A percentile compares a stretch with the other conserved stretches of the same genome.
Conservation (phyloP, 2,329 filamentous ascomycete genomes). For the Pestalotiopsis sp. region DNA sequence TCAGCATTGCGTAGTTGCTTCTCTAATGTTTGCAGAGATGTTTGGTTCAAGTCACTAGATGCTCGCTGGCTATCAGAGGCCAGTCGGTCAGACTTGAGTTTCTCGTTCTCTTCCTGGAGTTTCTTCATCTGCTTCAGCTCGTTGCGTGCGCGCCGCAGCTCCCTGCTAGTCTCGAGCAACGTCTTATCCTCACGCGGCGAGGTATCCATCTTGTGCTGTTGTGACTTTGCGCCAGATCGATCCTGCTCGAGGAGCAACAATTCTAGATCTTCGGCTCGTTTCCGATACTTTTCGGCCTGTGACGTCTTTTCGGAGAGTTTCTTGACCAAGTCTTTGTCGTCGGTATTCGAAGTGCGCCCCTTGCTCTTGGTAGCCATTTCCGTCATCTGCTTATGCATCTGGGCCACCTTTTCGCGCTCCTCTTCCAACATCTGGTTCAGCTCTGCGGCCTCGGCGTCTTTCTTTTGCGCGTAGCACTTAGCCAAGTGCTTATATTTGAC, state of each 20-base stretch:
- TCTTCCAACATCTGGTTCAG: slow-evolving; percentile 68
- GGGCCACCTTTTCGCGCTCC: slow-evolving; percentile 66
- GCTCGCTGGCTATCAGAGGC: slow-evolving; percentile 39
- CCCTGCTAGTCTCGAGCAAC: slow-evolving; percentile 54
- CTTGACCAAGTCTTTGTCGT: slow-evolving; percentile 51
- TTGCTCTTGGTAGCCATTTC: slow-evolving; percentile 55
- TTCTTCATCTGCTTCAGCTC: slow-evolving; percentile 56
- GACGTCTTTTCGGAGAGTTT: slow-evolving; percentile 62
- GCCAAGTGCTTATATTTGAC: slow-evolving; percentile 80
- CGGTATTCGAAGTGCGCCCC: slow-evolving; percentile 41
- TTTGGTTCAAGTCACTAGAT: slow-evolving; percentile 23
- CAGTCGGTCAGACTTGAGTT: slow-evolving; percentile 53
- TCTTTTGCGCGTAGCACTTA: slow-evolving; percentile 78
- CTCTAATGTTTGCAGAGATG: slow-evolving; percentile 40
- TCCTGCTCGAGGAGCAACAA: slow-evolving; percentile 47
- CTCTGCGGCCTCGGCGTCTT: slow-evolving; percentile 72
- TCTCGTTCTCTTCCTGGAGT: slow-evolving; percentile 56
- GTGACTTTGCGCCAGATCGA: slow-evolving; percentile 26
- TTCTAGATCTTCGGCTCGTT: slow-evolving; percentile 63
- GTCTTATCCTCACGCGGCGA: slow-evolving; percentile 56
- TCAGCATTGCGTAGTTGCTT: slow-evolving; percentile 45
- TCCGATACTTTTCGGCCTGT: slow-evolving; percentile 59
- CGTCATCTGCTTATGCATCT: slow-evolving; percentile 65
- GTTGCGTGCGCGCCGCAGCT: slow-evolving; percentile 56
- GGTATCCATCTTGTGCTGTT: slow-evolving; percentile 40